These are phyloP conservation scores for Lathyrus sativus DNA, from an alignment of 306 rosid species.

Conservation along the genomic window DNA sequence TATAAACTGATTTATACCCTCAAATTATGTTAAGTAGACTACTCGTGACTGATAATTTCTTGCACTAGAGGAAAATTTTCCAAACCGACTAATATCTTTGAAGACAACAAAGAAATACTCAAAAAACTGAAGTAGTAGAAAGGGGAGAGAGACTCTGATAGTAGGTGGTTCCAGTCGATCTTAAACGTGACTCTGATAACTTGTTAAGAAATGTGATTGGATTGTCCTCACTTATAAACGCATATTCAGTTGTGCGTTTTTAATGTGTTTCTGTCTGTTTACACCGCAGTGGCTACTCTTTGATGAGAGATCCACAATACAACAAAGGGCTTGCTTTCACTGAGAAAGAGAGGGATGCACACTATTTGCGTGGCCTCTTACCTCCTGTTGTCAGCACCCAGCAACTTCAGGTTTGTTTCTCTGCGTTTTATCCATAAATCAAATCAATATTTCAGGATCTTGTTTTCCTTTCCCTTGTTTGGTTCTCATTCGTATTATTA, in stretches of 20 bases:
- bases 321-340: constrained; percentile 94
- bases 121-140: no score
- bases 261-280: constrained; percentile 22
- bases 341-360: constrained; percentile 90
- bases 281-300: constrained; percentile 87
- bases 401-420: constrained; percentile 80
- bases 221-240: no score
- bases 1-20: no score
- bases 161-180: no score
- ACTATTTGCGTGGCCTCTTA: constrained; percentile 91
- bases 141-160: no score
- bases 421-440: neutral
- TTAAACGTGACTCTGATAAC: no score
- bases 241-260: neutral
- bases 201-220: no score
- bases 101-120: no score
- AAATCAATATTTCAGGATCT: neutral
- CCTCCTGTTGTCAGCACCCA: constrained; percentile 73
- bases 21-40: no score
- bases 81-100: no score
- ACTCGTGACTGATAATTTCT: no score
- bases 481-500: neutral
- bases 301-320: constrained; percentile 96
- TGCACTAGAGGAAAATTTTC: no score
- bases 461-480: neutral